phyloP scores from a whole-genome alignment of 768 basidiomycete species.

The Cubamyces lactineus region DNA sequence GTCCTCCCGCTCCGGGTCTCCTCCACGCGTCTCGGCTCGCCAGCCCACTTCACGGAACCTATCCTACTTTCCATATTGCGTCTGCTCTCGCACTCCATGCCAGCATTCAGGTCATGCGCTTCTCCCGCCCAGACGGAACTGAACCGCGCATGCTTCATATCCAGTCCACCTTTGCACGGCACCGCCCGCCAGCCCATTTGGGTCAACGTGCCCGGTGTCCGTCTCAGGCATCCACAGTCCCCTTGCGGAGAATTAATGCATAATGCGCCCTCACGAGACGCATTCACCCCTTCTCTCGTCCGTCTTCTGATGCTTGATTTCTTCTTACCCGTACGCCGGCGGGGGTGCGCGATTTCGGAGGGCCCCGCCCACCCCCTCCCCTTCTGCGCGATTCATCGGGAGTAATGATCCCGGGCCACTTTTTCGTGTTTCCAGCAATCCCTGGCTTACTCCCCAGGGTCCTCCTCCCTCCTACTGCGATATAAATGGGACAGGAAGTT shows the following conservation, averaged over 20 bases:
- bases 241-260: background rate
- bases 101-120: background rate
- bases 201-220: background rate
- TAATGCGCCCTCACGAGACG: background rate
- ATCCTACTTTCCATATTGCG: too few species aligned
- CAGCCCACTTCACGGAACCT: background rate
- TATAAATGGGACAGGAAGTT: conserved; percentile 14
- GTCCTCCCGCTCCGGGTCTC: background rate
- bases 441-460: background rate
- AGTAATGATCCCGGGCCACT: background rate
- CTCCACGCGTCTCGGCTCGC: background rate
- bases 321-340: background rate
- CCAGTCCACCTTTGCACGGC: background rate
- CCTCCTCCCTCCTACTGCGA: background rate
- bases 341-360: background rate
- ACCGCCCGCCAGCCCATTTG: background rate
- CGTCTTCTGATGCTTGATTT: background rate
- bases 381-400: background rate
- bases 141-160: background rate
- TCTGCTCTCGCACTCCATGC: too few species aligned
- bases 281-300: background rate
- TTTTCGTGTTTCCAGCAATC: background rate
- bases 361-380: background rate
- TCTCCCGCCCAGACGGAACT: background rate
- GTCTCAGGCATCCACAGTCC: background rate